These are phyloP conservation scores for Neurospora sp. DNA, from an alignment of 495 filamentous ascomycete genomes.

Conservation along the genomic window DNA sequence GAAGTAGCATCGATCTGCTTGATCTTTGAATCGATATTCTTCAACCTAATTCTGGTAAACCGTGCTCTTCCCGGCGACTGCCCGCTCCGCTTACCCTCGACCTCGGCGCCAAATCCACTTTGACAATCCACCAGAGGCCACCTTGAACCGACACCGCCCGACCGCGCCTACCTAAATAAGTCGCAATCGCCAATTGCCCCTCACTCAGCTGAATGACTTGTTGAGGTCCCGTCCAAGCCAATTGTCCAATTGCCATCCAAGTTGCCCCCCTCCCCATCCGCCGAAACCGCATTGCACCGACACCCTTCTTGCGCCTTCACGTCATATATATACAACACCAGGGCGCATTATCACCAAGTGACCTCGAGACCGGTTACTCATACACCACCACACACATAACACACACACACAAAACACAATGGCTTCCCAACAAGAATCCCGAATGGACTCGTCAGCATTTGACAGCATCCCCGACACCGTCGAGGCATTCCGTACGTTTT, in stretches of 20 bases:
- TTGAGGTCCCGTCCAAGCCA: not conserved
- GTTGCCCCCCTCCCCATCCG: not conserved
- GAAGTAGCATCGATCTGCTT: not conserved
- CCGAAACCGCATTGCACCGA: not conserved
- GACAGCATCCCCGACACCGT: slow-evolving; percentile 81
- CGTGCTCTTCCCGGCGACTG: not conserved
- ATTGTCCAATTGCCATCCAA: not conserved
- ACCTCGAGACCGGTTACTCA: not conserved
- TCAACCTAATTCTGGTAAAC: not conserved
- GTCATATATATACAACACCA: not conserved
- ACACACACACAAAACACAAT: slow-evolving; percentile 18
- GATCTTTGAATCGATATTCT: not conserved
- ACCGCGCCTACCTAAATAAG: not conserved
- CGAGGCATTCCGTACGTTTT: slow-evolving; percentile 64
- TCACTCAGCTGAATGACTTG: not conserved
- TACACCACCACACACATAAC: slow-evolving; percentile 1
- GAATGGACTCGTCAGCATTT: slow-evolving; percentile 46
- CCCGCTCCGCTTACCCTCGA: not conserved
- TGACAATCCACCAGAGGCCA: not conserved
- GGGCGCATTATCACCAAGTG: not conserved
- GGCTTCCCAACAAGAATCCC: slow-evolving; percentile 21
- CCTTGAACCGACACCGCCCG: not conserved
- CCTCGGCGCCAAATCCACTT: not conserved
- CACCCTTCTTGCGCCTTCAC: not conserved
- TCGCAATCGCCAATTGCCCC: not conserved